Evolutionary conservation across 495 filamentous ascomycete species (phyloP).

Genomic region (Penicillium ucsense): DNA sequence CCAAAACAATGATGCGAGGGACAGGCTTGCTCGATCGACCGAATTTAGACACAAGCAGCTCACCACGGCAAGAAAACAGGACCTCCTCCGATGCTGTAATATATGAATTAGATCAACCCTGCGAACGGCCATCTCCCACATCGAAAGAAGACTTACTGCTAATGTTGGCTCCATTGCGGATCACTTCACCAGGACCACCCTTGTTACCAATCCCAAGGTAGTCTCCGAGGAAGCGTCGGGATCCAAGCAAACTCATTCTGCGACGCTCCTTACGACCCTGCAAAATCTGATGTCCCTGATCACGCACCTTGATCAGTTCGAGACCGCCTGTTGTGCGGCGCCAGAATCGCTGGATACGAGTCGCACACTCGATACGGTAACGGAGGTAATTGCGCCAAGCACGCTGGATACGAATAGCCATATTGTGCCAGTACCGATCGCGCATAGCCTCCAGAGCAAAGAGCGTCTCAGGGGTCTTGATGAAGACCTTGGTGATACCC

Average conservation of each 20-base stretch:
- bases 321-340: conserved; percentile 78
- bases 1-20: conserved; percentile 73
- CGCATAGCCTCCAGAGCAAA: conserved; percentile 98
- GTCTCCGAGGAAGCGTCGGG: conserved; percentile 86
- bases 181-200: conserved; percentile 71
- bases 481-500: conserved; percentile 94
- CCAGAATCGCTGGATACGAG: conserved; percentile 92
- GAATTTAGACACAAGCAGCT: conserved; percentile 84
- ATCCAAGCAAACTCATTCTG: conserved; percentile 82
- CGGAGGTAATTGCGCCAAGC: conserved; percentile 94
- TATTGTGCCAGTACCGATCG: conserved; percentile 97
- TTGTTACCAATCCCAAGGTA: conserved; percentile 80
- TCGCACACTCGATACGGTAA: conserved; percentile 86
- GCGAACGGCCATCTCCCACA: no score
- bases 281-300: conserved; percentile 80
- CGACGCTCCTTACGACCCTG: conserved; percentile 82
- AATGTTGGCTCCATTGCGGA: conserved; percentile 61
- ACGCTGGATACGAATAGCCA: conserved; percentile 95
- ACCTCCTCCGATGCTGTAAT: conserved; percentile 54
- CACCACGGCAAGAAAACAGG: conserved; percentile 83
- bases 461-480: conserved; percentile 95
- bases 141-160: conserved; percentile 24
- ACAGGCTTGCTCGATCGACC: conserved; percentile 90
- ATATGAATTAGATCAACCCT: not conserved
- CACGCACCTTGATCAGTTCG: conserved; percentile 78